These are phyloP conservation scores for Cryomyces minteri DNA, from an alignment of 495 filamentous ascomycete species.

Conservation along the genomic window DNA sequence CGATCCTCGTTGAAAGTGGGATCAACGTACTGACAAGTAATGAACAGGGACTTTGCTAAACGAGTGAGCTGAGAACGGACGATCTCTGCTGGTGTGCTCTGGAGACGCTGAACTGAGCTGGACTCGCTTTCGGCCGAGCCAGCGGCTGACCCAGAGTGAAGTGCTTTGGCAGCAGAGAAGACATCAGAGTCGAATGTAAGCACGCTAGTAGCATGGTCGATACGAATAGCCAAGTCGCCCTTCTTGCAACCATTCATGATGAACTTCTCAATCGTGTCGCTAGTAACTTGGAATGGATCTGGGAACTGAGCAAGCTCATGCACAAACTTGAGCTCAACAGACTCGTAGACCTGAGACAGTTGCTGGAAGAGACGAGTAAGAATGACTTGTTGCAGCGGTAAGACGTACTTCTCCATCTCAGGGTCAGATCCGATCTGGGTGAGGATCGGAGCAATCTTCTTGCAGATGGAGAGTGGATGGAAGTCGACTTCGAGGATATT, in stretches of 20 bases:
- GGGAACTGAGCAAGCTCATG: conserved; percentile 90
- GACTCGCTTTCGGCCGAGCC: conserved; percentile 80
- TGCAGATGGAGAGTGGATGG: conserved; percentile 95
- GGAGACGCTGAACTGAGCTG: conserved; percentile 78
- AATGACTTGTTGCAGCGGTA: conserved; percentile 93
- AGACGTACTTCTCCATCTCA: conserved; percentile 92
- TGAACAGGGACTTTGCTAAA: conserved; percentile 74
- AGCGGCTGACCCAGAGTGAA: conserved; percentile 64
- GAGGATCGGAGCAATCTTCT: conserved; percentile 95
- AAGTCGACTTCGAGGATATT: conserved; percentile 98
- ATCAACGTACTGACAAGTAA: conserved; percentile 90
- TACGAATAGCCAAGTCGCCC: conserved; percentile 88
- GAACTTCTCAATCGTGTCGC: conserved; percentile 94
- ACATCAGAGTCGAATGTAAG: conserved; percentile 96
- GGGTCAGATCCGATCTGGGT: conserved; percentile 83
- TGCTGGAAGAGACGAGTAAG: conserved; percentile 97
- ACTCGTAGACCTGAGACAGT: conserved; percentile 96
- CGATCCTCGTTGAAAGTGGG: conserved; percentile 66
- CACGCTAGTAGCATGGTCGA: conserved; percentile 85
- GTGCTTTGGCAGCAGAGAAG: conserved; percentile 89
- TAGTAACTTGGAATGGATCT: conserved; percentile 85
- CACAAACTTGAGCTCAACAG: conserved; percentile 86
- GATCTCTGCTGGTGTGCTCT: conserved; percentile 95
- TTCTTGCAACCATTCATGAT: conserved; percentile 99
- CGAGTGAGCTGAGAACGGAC: conserved; percentile 87